Evolutionary conservation across 202 grass and related monocot genomes (phyloP).

Genomic region (Saccharum hybrid): DNA sequence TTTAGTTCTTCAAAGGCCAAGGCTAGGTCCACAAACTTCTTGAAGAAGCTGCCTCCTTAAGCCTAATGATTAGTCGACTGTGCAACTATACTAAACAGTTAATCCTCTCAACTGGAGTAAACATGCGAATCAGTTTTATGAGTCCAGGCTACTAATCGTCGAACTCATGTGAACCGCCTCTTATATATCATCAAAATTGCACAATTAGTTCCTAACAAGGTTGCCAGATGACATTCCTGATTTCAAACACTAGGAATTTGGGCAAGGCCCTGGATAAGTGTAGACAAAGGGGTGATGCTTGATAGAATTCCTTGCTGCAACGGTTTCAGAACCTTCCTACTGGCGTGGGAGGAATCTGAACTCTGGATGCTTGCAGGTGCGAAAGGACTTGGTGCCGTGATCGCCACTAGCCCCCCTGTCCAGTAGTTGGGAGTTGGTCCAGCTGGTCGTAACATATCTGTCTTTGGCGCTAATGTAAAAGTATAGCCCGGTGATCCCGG

Average conservation of each 20-base stretch:
- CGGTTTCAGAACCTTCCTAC: too few species aligned
- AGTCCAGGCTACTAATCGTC: not conserved
- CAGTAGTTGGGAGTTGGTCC: too few species aligned
- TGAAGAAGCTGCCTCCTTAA: not conserved
- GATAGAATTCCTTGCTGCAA: not conserved
- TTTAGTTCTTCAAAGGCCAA: not conserved
- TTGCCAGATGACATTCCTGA: not conserved
- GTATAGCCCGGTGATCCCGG: too few species aligned
- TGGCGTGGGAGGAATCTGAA: too few species aligned
- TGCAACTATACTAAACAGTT: not conserved
- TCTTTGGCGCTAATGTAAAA: too few species aligned
- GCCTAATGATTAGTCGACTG: not conserved
- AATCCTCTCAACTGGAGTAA: conserved; percentile 7
- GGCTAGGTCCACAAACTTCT: not conserved
- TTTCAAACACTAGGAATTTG: not conserved
- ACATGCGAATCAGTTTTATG: not conserved
- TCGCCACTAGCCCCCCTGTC: too few species aligned
- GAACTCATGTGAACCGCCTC: not conserved
- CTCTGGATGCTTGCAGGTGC: too few species aligned
- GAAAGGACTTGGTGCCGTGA: too few species aligned
- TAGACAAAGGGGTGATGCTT: conserved; percentile 17
- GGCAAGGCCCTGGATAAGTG: not conserved
- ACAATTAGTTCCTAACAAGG: not conserved
- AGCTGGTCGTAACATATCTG: too few species aligned
- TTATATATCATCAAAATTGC: not conserved